These are phyloP conservation scores for Amanita pallidorosea DNA, from an alignment of 768 basidiomycete genomes.

Conservation along the genomic window DNA sequence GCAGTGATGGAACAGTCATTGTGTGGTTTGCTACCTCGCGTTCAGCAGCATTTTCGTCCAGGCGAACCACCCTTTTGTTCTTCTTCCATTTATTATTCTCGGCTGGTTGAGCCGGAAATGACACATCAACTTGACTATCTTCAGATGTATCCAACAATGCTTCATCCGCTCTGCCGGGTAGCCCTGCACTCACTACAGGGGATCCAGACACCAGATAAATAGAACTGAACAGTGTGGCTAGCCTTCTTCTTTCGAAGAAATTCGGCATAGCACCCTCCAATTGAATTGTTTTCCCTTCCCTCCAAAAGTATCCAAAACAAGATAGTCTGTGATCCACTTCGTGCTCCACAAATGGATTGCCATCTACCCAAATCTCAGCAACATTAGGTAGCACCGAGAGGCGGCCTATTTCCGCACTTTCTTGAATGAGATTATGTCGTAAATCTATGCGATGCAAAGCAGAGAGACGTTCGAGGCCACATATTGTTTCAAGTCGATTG, in stretches of 20 bases:
- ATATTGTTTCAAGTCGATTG: slow-evolving; percentile 91
- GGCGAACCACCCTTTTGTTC: background rate
- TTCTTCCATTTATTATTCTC: background rate
- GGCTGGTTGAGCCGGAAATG: no score
- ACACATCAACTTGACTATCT: background rate
- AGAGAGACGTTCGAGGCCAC: slow-evolving; percentile 83
- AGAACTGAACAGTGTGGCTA: slow-evolving; percentile 15
- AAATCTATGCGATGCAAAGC: slow-evolving; percentile 83
- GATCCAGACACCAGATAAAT: background rate
- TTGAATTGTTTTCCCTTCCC: slow-evolving; percentile 69
- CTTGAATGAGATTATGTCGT: slow-evolving; percentile 67
- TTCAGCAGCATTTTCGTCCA: background rate
- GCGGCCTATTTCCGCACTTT: slow-evolving; percentile 77
- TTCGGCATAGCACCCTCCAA: slow-evolving; percentile 67
- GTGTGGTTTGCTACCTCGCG: background rate
- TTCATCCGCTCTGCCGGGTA: no score
- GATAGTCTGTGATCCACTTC: slow-evolving; percentile 67
- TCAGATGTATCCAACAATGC: background rate
- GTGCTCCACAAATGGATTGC: slow-evolving; percentile 69
- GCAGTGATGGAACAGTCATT: background rate
- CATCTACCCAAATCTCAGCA: slow-evolving; percentile 70
- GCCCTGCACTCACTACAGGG: background rate
- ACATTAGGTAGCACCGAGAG: slow-evolving; percentile 74
- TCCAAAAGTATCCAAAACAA: slow-evolving; percentile 78
- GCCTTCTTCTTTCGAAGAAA: slow-evolving; percentile 58